Evolutionary conservation across 2,329 filamentous ascomycete genomes (phyloP), one percentile per base, ranked within the genome.

Genomic region (Diaporthe velutina): DNA sequence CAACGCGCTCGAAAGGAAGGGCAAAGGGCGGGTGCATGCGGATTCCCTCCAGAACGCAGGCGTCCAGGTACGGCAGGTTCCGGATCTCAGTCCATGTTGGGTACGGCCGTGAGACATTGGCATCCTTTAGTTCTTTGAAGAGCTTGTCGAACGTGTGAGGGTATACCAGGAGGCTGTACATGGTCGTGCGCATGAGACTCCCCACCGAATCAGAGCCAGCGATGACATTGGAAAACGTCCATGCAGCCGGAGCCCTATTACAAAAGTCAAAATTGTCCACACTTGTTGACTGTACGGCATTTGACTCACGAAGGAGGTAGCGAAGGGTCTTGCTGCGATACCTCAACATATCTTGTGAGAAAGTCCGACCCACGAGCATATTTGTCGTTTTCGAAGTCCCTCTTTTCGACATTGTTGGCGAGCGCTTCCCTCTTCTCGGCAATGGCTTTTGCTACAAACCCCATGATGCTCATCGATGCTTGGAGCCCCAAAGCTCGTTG

Each of bases 181-280:
- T 71, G 30, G 76, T 73, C 2, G 81, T 82, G 9, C 76, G 74
- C 75, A 84, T 81, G 15, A 83, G 74, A 15, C 73, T 79, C 1
- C 77, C 81, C 8, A 78, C 78, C 0, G 79, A 79, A 70, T 83
- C 82, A 8, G 80, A 81, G 13, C 82, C 82, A 19, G 76, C 77
- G 45, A 75, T 80, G 66, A 78, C 75, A 42, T 78, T 75, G 13
- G 82, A 82, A 60, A 81, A 80, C 0, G 80, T 81, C 82, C 82
- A 83, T 13, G 80, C 78, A 4, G 73, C 79, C 3, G 76, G 68
- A 28, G 64, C 75, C 78, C 81, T 81, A 33, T 48, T 33, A 35
- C 4, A 50, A 35, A 4, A 3, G 40, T 66, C 60, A 66, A 33
- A n/a, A 66, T 4, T n/a, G 25, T 48, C 17, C 19, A 48, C 17